Evolutionary conservation across 2,329 filamentous ascomycete genomes (phyloP).

Genomic region (Epichloe uncinata): DNA sequence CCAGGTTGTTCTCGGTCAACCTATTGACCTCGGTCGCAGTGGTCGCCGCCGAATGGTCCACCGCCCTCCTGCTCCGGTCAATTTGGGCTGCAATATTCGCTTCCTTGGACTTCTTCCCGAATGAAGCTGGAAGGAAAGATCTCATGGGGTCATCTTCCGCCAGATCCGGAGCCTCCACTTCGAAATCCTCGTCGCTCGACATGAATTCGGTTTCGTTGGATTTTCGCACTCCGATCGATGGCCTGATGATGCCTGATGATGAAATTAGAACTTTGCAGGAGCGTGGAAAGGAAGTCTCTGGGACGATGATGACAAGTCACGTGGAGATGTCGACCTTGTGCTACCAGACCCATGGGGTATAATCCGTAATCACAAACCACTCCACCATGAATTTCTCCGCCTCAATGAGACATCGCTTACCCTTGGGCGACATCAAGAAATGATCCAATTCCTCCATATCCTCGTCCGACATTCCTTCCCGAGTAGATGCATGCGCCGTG

Average conservation of each 20-base stretch:
- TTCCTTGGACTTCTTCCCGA: slow-evolving; percentile 68
- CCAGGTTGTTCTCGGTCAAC: slow-evolving; percentile 7
- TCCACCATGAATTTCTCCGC: too few relatives aligned
- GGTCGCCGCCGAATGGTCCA: slow-evolving; percentile 4
- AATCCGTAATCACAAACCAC: too few relatives aligned
- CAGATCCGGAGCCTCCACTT: slow-evolving; percentile 40
- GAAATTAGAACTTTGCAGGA: too few relatives aligned
- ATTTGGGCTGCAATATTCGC: slow-evolving; percentile 70
- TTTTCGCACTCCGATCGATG: not conserved
- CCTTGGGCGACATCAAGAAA: too few relatives aligned
- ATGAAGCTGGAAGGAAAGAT: slow-evolving; percentile 66
- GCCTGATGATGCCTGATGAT: not conserved
- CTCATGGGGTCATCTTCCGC: slow-evolving; percentile 56
- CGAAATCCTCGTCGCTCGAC: slow-evolving; percentile 48
- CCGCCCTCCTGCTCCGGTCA: slow-evolving; percentile 56
- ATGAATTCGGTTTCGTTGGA: slow-evolving; percentile 20
- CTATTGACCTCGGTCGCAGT: slow-evolving; percentile 4
- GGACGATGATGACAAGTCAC: not conserved
- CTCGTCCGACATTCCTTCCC: too few relatives aligned
- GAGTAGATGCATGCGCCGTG: too few relatives aligned
- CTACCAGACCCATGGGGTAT: not conserved
- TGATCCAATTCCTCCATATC: too few relatives aligned
- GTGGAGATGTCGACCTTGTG: not conserved
- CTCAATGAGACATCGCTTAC: too few relatives aligned
- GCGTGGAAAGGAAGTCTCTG: not conserved